These are phyloP conservation scores for Vaccinium vitisidaea DNA, from an alignment of 148 eudicot species.

Conservation along the genomic window DNA sequence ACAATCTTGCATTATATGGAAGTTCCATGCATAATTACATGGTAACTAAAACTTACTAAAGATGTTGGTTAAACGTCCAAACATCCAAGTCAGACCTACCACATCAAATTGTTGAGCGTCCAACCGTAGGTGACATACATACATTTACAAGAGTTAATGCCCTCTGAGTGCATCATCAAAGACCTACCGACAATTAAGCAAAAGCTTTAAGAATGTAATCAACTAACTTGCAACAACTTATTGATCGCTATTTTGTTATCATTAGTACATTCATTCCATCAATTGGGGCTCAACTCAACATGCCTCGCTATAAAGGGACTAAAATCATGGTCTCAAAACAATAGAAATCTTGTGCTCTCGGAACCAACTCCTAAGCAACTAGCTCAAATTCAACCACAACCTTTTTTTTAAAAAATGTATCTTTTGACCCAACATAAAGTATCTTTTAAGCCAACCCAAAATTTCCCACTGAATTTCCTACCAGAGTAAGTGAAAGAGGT, in stretches of 20 bases:
- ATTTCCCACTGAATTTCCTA: not conserved
- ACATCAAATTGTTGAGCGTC: not conserved
- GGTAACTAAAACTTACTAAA: too few species aligned
- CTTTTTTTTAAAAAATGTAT: not conserved
- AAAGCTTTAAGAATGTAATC: not conserved
- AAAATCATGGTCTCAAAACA: not conserved
- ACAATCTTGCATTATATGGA: too few species aligned
- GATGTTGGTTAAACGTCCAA: not conserved
- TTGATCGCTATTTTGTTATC: not conserved
- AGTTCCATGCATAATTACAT: too few species aligned
- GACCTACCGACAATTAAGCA: not conserved
- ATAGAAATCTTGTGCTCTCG: not conserved
- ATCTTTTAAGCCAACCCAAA: not conserved
- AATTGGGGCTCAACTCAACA: not conserved
- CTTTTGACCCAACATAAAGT: not conserved
- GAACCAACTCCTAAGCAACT: not conserved
- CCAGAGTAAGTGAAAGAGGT: not conserved
- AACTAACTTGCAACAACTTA: not conserved
- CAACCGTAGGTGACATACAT: not conserved
- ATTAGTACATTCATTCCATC: not conserved
- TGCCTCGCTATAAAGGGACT: not conserved
- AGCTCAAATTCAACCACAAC: conserved; percentile 3
- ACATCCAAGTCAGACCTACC: not conserved
- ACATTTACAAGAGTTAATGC: not conserved
- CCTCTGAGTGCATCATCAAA: not conserved